Base-by-base conservation (phyloP, 2,329 filamentous ascomycete genomes). In the Pleoardoris graminearum region DNA sequence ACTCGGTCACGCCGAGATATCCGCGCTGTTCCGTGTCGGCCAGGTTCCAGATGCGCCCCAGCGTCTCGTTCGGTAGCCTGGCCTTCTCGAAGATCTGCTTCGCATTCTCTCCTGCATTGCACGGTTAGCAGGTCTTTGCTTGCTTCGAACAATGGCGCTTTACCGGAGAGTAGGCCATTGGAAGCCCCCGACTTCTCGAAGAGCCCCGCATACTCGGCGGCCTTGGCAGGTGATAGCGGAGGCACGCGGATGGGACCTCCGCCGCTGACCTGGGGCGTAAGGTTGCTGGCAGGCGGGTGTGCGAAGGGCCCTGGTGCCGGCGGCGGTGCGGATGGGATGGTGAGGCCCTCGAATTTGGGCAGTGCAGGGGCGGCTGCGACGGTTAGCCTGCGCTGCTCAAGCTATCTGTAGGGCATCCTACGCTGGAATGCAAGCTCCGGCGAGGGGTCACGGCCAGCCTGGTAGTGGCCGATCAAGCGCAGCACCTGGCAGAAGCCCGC, bases 21-120 rank as follows among this genome's bases (percentile, higher is more conserved):
- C 94, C 94, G 48, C 92, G 86, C 75, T 96, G 91, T 74, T 97
- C 92, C 0, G 91, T 94, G 71, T 99, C 94, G 19, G 92, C 89
- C 55, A 99, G 82, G 65, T 89, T 91, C 94, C 94, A 99, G 77
- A 99, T 97, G 61, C 89, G 86, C n/a, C 92, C 92, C 27, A 99
- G 81, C 10, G 89, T 83, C 63, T 97, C 91, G 70, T 95, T 97
- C 4, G 93, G 89, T 57, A 99, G 77, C 50, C 89, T 86, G 1
- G 93, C 93, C 71, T 91, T 91, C 74, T 97, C 93, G 67, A 99
- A 99, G 58, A 99, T 97, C 63, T 89, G 85, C 75, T 94, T 96
- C 37, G 94, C 93, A 59, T 87, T 85, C 61, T 96, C 91, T 45
- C 91, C 91, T 84, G 59, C 44, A 27, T 17, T 21, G 32, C 38